These are phyloP conservation scores for Cubamyces lactineus DNA, from an alignment of 768 basidiomycete genomes.

Conservation along the genomic window DNA sequence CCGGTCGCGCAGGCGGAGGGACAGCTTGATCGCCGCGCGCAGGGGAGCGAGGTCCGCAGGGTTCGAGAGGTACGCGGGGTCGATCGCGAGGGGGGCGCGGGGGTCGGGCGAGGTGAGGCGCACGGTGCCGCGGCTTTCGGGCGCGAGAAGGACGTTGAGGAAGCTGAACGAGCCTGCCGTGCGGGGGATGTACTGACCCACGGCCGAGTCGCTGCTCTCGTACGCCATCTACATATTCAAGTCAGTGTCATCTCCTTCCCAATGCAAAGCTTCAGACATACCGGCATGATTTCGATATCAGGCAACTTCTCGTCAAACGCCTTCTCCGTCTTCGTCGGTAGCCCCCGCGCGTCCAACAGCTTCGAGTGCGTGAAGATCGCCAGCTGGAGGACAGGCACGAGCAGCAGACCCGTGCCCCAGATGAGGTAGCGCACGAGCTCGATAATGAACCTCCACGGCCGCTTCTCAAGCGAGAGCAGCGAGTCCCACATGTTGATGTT, in stretches of 20 bases:
- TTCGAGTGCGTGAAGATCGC: slow-evolving; percentile 37
- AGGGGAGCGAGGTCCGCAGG: slow-evolving; percentile 33
- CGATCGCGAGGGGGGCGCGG: slow-evolving; percentile 33
- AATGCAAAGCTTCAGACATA: slow-evolving; percentile 19
- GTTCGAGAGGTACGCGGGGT: slow-evolving; percentile 36
- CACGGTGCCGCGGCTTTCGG: slow-evolving; percentile 31
- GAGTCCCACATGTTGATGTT: slow-evolving; percentile 39
- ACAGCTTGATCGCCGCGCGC: slow-evolving; percentile 27
- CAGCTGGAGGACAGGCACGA: slow-evolving; percentile 36
- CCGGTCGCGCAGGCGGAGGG: slow-evolving; percentile 29
- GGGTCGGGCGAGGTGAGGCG: slow-evolving; percentile 38
- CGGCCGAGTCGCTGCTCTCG: slow-evolving; percentile 13
- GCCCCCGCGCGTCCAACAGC: slow-evolving; percentile 31
- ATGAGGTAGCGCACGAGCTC: slow-evolving; percentile 40
- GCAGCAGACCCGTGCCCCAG: slow-evolving; percentile 39
- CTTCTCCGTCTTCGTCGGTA: slow-evolving; percentile 12
- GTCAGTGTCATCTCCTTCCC: no score
- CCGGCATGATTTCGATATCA: slow-evolving; percentile 45
- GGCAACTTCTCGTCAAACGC: slow-evolving; percentile 35
- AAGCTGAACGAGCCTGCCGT: slow-evolving; percentile 25
- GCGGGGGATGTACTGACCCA: slow-evolving; percentile 3
- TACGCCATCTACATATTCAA: slow-evolving; percentile 23
- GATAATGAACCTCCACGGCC: slow-evolving; percentile 34
- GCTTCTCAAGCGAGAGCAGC: slow-evolving; percentile 32
- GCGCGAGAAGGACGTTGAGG: slow-evolving; percentile 32